phyloP scores from a whole-genome alignment of 1,284 basidiomycete genomes.

The Caloboletus firmus region DNA sequence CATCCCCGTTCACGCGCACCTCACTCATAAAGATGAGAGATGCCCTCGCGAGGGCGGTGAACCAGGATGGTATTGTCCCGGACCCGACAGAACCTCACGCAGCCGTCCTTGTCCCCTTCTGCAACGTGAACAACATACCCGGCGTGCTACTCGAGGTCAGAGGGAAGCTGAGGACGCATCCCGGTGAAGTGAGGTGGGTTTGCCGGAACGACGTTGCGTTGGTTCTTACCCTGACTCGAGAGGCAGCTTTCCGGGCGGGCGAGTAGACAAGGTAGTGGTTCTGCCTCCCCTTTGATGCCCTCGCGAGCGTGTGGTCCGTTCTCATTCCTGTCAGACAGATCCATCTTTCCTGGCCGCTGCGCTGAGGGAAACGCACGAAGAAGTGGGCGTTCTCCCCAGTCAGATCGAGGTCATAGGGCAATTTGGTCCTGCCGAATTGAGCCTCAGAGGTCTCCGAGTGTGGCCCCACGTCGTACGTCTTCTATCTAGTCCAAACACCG shows the following conservation, averaged over 20 bases:
- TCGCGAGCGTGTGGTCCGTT: background rate
- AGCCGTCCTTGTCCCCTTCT: slow-evolving; percentile 72
- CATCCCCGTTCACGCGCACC: slow-evolving; percentile 41
- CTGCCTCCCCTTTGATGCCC: background rate
- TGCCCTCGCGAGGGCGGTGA: slow-evolving; percentile 33
- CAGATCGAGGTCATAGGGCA: slow-evolving; percentile 66
- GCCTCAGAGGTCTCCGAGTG: slow-evolving; percentile 60
- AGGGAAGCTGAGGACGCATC: slow-evolving; percentile 63
- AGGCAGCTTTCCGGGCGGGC: slow-evolving; percentile 76
- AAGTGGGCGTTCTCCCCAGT: slow-evolving; percentile 58
- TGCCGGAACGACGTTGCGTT: background rate
- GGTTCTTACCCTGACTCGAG: background rate
- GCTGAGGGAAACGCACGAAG: slow-evolving; percentile 72
- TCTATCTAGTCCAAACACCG: background rate
- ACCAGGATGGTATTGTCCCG: slow-evolving; percentile 6
- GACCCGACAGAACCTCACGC: slow-evolving; percentile 44
- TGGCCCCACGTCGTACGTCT: slow-evolving; percentile 72
- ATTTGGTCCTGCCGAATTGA: slow-evolving; percentile 61
- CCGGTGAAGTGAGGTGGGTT: slow-evolving; percentile 77
- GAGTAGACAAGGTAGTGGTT: slow-evolving; percentile 56
- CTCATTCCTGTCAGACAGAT: slow-evolving; percentile 48
- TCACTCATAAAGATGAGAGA: slow-evolving; percentile 43
- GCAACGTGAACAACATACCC: slow-evolving; percentile 64
- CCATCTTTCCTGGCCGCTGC: slow-evolving; percentile 55
- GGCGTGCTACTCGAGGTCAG: slow-evolving; percentile 73